phyloP scores from a whole-genome alignment of 768 basidiomycete genomes.

The Suillus bovinus region DNA sequence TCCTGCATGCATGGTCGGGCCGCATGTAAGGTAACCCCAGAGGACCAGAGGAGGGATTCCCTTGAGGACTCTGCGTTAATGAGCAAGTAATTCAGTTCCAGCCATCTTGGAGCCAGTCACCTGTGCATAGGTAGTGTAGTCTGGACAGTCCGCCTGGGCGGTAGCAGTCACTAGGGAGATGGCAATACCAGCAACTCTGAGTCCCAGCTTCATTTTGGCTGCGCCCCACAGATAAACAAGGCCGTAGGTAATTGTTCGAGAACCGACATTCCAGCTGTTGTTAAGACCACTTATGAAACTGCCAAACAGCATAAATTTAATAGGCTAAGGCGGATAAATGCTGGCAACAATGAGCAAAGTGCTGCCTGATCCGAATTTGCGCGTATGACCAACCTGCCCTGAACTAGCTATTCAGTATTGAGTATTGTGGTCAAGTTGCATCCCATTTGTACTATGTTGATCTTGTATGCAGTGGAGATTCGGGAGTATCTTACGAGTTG shows the following conservation, averaged over 20 bases:
- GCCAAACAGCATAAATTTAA: slow-evolving; percentile 10
- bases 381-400: background rate
- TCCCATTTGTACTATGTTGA: background rate
- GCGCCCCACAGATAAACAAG: slow-evolving; percentile 13
- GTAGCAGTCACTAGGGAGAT: slow-evolving; percentile 25
- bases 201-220: slow-evolving; percentile 21
- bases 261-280: slow-evolving; percentile 12
- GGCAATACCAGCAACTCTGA: slow-evolving; percentile 23
- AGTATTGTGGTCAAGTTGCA: background rate
- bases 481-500: background rate
- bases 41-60: slow-evolving; percentile 57
- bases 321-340: no score
- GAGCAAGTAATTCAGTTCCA: background rate
- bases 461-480: background rate
- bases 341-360: no score
- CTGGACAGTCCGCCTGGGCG: slow-evolving; percentile 48
- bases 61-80: slow-evolving; percentile 53
- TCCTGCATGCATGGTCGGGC: slow-evolving; percentile 65
- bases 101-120: slow-evolving; percentile 28
- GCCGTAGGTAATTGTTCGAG: slow-evolving; percentile 1
- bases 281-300: slow-evolving; percentile 13
- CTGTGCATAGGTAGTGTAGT: slow-evolving; percentile 62
- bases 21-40: slow-evolving; percentile 73
- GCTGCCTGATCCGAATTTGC: background rate
- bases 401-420: background rate